Evolutionary conservation across 2,329 filamentous ascomycete species (phyloP).

Genomic region (Phialemonium atrogriseum): DNA sequence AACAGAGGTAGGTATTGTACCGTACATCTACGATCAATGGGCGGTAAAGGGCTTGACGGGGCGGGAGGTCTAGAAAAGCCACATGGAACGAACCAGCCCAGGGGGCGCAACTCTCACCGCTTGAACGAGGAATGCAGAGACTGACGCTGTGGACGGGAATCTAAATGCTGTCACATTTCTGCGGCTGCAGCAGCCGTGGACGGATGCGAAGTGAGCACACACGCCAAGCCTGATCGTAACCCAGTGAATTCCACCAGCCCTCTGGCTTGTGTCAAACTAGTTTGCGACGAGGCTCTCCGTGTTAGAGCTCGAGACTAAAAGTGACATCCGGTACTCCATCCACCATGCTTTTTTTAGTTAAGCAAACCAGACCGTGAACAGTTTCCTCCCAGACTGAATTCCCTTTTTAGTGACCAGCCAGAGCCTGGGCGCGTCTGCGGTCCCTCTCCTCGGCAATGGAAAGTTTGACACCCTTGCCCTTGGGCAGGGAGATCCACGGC

Average conservation of each 20-base stretch:
- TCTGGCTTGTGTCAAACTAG: conserved; percentile 2
- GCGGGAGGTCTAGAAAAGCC: too few relatives aligned
- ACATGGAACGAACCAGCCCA: too few relatives aligned
- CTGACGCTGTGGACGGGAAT: too few relatives aligned
- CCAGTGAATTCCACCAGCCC: conserved; percentile 7
- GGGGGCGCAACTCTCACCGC: too few relatives aligned
- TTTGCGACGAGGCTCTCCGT: conserved; percentile 8
- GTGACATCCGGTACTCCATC: conserved; percentile 19
- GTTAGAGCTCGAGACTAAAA: conserved; percentile 15
- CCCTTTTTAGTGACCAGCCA: conserved; percentile 39
- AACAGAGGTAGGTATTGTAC: too few relatives aligned
- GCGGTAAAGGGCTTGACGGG: too few relatives aligned
- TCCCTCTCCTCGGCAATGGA: conserved; percentile 98
- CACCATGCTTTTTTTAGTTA: conserved; percentile 15
- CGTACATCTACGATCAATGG: too few relatives aligned
- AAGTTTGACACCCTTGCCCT: conserved; percentile 99
- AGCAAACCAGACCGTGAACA: conserved; percentile 6
- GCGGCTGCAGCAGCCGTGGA: too few relatives aligned
- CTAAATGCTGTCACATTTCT: too few relatives aligned
- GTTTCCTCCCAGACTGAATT: not conserved
- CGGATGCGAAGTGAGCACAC: conserved; percentile 9
- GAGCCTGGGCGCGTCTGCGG: conserved; percentile 68
- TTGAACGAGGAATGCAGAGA: too few relatives aligned
- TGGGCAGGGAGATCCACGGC: conserved; percentile 98
- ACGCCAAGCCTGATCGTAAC: conserved; percentile 13